Evolutionary conservation across 257 asterid genomes (phyloP).

Genomic region (Linaria vulgaris): DNA sequence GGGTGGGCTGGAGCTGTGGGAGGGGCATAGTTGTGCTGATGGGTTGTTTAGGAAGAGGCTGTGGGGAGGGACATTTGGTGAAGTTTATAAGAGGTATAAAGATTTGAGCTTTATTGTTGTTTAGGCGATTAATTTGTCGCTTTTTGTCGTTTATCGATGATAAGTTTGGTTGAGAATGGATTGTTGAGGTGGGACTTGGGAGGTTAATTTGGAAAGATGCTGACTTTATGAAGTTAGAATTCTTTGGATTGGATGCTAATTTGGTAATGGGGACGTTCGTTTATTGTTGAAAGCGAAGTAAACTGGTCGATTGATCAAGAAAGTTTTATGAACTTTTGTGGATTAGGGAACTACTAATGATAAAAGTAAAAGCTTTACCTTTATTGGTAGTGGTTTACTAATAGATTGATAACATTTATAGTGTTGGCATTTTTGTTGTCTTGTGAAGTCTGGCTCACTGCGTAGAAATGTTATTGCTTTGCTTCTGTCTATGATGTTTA

Average conservation of each 20-base stretch:
- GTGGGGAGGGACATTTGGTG: conserved; percentile 65
- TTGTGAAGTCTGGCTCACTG: not conserved
- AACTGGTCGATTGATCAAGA: conserved; percentile 18
- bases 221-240: too few species aligned
- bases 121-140: not conserved
- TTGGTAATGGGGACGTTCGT: not conserved
- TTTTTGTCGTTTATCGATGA: not conserved
- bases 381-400: conserved; percentile 14
- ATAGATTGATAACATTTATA: conserved; percentile 2
- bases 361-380: conserved; percentile 1
- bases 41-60: conserved; percentile 54
- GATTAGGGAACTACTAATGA: not conserved
- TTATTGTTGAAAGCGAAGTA: conserved; percentile 15
- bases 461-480: not conserved
- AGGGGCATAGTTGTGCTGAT: conserved; percentile 81
- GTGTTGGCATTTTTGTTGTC: too few species aligned
- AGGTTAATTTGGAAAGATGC: not conserved
- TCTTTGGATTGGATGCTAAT: not conserved
- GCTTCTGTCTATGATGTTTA: not conserved
- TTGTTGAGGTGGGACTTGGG: not conserved
- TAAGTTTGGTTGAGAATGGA: not conserved
- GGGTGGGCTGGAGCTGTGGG: conserved; percentile 92
- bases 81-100: conserved; percentile 45
- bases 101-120: too few species aligned
- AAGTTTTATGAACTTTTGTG: conserved; percentile 10